Conservation (phyloP, 225 moss, liverwort and hornwort species). For the Ulota crispa region DNA sequence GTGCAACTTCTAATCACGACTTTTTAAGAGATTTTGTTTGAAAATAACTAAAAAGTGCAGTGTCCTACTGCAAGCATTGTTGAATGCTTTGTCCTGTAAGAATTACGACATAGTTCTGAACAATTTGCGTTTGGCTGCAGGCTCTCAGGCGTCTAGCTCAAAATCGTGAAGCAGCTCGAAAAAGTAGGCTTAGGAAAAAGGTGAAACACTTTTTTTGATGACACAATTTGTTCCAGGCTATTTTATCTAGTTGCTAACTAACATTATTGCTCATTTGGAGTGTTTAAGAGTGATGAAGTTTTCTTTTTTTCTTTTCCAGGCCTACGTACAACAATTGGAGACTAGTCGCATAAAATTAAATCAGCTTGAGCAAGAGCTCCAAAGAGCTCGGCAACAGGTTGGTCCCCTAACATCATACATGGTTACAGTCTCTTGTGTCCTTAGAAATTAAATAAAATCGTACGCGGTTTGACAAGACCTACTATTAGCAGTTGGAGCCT, state of each 20-base stretch:
- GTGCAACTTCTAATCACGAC: conserved; percentile 31
- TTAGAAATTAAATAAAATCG: too few species aligned
- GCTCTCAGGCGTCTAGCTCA: conserved; percentile 94
- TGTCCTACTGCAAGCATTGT: not conserved
- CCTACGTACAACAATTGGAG: conserved; percentile 98
- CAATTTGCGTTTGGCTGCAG: conserved; percentile 43
- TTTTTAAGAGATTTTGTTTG: not conserved
- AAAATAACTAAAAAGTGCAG: not conserved
- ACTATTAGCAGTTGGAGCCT: not conserved
- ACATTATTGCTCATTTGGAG: not conserved
- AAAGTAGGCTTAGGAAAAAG: conserved; percentile 97
- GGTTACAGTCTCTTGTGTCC: not conserved
- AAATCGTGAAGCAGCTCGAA: conserved; percentile 99
- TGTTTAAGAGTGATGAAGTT: not conserved
- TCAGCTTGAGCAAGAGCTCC: conserved; percentile 97
- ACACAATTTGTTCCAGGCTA: not conserved
- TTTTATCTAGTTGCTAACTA: not conserved
- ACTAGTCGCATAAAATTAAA: conserved; percentile 93
- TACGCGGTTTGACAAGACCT: not conserved
- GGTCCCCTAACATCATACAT: conserved; percentile 27
- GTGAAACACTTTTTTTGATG: conserved; percentile 33
- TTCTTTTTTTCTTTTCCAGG: conserved; percentile 41
- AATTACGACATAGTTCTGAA: not conserved
- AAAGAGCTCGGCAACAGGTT: conserved; percentile 99
- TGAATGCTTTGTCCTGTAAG: not conserved